These are phyloP conservation scores for Zalerion maritima DNA, from an alignment of 495 filamentous ascomycete species.

Conservation along the genomic window DNA sequence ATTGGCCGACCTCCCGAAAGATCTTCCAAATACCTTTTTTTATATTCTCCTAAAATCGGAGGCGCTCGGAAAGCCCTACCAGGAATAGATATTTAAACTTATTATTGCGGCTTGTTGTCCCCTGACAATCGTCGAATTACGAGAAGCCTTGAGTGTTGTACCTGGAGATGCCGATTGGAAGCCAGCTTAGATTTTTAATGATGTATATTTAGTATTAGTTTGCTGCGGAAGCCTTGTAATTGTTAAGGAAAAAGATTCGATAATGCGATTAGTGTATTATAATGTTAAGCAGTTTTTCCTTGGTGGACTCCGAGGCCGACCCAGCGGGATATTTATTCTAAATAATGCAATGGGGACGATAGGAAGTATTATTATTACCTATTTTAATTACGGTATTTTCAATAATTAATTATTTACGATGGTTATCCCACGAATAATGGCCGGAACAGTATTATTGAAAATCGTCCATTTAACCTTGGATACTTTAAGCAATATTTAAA, in stretches of 20 bases:
- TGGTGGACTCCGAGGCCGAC: conserved; percentile 7
- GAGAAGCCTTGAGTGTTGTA: conserved; percentile 26
- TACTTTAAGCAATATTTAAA: conserved; percentile 11
- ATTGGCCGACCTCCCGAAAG: conserved; percentile 24
- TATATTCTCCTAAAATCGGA: conserved; percentile 21
- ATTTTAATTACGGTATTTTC: conserved; percentile 28
- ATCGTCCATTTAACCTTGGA: conserved; percentile 15
- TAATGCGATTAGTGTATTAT: conserved; percentile 25
- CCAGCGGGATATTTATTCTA: conserved; percentile 9
- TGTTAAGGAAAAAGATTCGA: conserved; percentile 30
- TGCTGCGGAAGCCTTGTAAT: conserved; percentile 28
- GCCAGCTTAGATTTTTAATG: conserved; percentile 17
- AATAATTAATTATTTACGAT: conserved; percentile 16
- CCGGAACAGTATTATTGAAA: conserved; percentile 9
- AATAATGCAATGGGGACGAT: conserved; percentile 15
- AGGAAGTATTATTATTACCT: conserved; percentile 23
- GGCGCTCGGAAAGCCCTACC: conserved; percentile 8
- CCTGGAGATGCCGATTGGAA: conserved; percentile 22
- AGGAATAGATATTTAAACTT: conserved; percentile 18
- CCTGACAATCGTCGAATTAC: conserved; percentile 25
- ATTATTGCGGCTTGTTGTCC: conserved; percentile 19
- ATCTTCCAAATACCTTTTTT: conserved; percentile 24
- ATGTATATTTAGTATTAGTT: conserved; percentile 18
- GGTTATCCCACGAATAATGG: conserved; percentile 10
- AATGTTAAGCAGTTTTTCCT: conserved; percentile 31